Evolutionary conservation across 1,284 basidiomycete species (phyloP), one percentile per base, ranked within the genome.

Genomic region (Tranzscheliella williamsii): DNA sequence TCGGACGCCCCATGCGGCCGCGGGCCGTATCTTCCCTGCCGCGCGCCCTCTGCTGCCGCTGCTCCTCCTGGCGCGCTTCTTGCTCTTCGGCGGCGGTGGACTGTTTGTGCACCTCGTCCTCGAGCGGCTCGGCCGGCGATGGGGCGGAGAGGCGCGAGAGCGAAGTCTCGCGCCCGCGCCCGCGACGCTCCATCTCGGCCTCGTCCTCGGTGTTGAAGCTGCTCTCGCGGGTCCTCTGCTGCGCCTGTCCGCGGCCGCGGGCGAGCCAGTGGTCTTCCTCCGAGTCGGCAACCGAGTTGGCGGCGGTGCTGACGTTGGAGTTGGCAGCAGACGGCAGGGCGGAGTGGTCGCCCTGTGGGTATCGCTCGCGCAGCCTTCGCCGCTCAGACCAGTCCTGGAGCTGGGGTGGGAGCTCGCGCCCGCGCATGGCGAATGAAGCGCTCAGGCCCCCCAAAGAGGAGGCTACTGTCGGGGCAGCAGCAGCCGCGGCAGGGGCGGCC

Each of bases 371-470:
- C 34, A 72, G 34, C n/a, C 70, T 44, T 23, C 66, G 51, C 50
- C 66, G 65, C n/a, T 65, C 62, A 17, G 70, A 56, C 70, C 67
- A 70, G 40, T 70, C 70, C 39, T 72, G 67, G 49, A 67, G 48
- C 32, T 65, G 61, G 4, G 53, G 12, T 5, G 67, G 67, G 5
- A 62, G 38, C 4, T 70, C 70, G 17, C 67, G 53, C 5, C 70
- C 70, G 17, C 70, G 53, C 70, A 72, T 70, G 17, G 70, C 70
- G 29, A 72, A 72, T 3, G 67, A 70, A 2, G 70, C 70, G 34
- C 61, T 66, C 9, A 72, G 54, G 5, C 58, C 60, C 17, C 56
- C 52, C 0, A 70, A 49, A 15, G 65, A 67, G 3, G 56, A 43
- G 9, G 67, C 55, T 2, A 50, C 38, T 4, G 46, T 27, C 15